Evolutionary conservation across 2,329 filamentous ascomycete species (phyloP).

Genomic region (Trichophyton benhamiae): DNA sequence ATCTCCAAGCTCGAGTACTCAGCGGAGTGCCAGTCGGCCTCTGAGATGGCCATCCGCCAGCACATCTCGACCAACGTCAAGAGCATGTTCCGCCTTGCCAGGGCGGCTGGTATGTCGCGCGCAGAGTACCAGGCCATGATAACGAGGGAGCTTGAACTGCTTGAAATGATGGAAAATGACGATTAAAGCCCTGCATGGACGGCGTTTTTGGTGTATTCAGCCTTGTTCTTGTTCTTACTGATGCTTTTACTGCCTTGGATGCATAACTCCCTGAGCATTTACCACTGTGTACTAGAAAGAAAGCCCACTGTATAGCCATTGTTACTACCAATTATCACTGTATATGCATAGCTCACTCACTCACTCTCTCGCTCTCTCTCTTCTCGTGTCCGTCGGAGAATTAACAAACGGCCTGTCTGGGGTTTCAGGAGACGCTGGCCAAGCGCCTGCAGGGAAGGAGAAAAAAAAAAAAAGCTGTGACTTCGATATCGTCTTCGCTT

Average conservation of each 20-base stretch:
- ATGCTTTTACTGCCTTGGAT: background rate
- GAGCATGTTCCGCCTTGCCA: slow-evolving; percentile 50
- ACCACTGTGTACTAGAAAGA: background rate
- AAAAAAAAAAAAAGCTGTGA: background rate
- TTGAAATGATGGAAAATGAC: slow-evolving; percentile 44
- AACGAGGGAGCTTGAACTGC: slow-evolving; percentile 46
- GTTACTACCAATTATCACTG: background rate
- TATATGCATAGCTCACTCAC: background rate
- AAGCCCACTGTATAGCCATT: background rate
- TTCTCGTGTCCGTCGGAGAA: background rate
- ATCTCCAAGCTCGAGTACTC: slow-evolving; percentile 45
- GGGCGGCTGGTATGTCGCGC: slow-evolving; percentile 45
- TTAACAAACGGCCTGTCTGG: background rate
- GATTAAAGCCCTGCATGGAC: slow-evolving; percentile 2
- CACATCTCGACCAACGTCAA: slow-evolving; percentile 54
- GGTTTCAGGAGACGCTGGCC: background rate
- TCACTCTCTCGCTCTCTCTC: background rate
- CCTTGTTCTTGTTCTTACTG: background rate
- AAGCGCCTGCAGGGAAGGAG: background rate
- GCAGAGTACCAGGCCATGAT: slow-evolving; percentile 49
- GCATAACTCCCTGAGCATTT: background rate
- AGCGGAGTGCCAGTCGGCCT: slow-evolving; percentile 40
- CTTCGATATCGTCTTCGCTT: background rate
- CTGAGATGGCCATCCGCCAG: slow-evolving; percentile 49
- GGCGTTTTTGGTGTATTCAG: background rate